Percentiles rank a stretch among this genome's conserved stretches.
These are phyloP conservation scores for Teunomyces panamensis DNA, from an alignment of 805 yeast genomes.

Conservation along the genomic window DNA sequence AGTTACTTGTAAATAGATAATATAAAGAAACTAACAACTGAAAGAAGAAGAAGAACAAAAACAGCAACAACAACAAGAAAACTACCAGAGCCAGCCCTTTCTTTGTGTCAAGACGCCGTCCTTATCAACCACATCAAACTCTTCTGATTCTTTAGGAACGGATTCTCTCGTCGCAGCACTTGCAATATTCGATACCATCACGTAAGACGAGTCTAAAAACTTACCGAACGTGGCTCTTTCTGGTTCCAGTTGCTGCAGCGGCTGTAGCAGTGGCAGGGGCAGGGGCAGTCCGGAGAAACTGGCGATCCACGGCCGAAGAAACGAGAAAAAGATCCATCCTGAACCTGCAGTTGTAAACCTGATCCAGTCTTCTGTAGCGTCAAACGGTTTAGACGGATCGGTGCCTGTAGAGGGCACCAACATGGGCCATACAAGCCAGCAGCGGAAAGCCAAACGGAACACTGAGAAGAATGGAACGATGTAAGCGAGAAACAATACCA, in stretches of 20 bases:
- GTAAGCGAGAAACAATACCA: conserved; percentile 42
- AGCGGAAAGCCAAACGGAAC: conserved; percentile 43
- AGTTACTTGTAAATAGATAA: conserved; percentile 5
- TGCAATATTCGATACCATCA: conserved; percentile 11
- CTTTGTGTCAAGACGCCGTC: background rate
- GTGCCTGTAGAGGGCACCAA: conserved; percentile 14
- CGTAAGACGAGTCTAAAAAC: conserved; percentile 12
- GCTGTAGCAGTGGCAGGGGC: background rate
- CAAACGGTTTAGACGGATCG: conserved; percentile 5
- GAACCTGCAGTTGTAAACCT: conserved; percentile 29
- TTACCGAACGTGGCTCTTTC: background rate
- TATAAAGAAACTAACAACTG: background rate
- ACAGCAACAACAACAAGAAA: background rate
- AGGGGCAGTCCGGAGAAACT: conserved; percentile 8
- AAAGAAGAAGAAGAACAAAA: background rate
- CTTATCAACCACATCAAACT: conserved; percentile 9
- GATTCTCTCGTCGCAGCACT: background rate
- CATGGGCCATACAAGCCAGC: conserved; percentile 60
- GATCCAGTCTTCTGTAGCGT: conserved; percentile 22
- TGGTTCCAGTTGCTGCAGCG: conserved; percentile 1
- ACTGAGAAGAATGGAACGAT: conserved; percentile 57
- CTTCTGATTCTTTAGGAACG: conserved; percentile 2
- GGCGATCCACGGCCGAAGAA: conserved; percentile 27
- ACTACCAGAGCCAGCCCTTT: conserved; percentile 15
- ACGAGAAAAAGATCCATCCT: conserved; percentile 27